Conservation (phyloP, 768 basidiomycete genomes). For the Pisolithus tinctorius region DNA sequence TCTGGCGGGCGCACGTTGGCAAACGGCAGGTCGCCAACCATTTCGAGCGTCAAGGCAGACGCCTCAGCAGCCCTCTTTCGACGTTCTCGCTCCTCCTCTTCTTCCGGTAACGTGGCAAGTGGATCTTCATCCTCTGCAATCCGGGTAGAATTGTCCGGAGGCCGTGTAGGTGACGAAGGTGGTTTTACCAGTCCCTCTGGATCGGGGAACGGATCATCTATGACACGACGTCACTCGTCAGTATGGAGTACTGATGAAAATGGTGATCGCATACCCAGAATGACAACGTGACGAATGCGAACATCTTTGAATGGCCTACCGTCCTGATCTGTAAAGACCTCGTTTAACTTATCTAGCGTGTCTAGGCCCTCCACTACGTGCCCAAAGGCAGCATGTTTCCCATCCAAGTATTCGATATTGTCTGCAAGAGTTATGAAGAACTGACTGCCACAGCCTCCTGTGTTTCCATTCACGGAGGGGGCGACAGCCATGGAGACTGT, state of each 20-base stretch:
- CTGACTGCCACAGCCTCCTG: slow-evolving; percentile 87
- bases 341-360: slow-evolving; percentile 88
- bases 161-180: slow-evolving; percentile 68
- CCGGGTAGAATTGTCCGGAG: slow-evolving; percentile 80
- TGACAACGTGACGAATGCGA: slow-evolving; percentile 89
- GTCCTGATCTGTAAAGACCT: slow-evolving; percentile 82
- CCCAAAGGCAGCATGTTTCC: slow-evolving; percentile 91
- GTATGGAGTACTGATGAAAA: not conserved
- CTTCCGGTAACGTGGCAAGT: slow-evolving; percentile 72
- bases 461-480: slow-evolving; percentile 59
- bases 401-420: slow-evolving; percentile 91
- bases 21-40: slow-evolving; percentile 98
- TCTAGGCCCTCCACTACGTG: slow-evolving; percentile 93
- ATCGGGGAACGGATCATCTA: slow-evolving; percentile 95
- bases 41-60: slow-evolving; percentile 93
- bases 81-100: slow-evolving; percentile 73
- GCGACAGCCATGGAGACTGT: slow-evolving; percentile 98
- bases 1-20: slow-evolving; percentile 97
- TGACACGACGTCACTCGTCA: not conserved
- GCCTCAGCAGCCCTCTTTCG: slow-evolving; percentile 88
- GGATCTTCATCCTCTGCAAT: slow-evolving; percentile 96
- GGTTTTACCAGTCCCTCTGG: slow-evolving; percentile 70
- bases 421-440: slow-evolving; percentile 94
- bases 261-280: slow-evolving; percentile 57
- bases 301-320: slow-evolving; percentile 92